Evolutionary conservation across 495 filamentous ascomycete species (phyloP).

Genomic region (Xylona heveae): DNA sequence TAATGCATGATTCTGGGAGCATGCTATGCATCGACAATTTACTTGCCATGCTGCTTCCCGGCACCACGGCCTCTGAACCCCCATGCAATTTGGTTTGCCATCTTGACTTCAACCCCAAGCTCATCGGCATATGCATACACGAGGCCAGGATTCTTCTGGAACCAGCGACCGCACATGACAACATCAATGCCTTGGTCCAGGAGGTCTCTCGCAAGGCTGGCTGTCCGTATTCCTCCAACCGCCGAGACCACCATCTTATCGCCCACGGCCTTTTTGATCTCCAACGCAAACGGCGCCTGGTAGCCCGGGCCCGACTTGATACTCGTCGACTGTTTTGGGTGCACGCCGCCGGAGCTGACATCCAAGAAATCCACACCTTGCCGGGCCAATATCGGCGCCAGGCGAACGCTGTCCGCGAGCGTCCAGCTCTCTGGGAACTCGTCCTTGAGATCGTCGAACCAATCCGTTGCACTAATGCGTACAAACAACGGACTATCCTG

Average conservation of each 20-base stretch:
- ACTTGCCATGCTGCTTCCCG: too few relatives aligned
- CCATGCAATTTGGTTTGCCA: too few relatives aligned
- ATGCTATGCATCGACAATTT: too few relatives aligned
- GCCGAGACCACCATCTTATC: slow-evolving; percentile 33
- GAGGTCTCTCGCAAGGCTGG: too few relatives aligned
- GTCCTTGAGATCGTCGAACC: slow-evolving; percentile 22
- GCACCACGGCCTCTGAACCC: too few relatives aligned
- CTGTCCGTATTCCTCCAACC: too few relatives aligned
- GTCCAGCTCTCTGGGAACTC: slow-evolving; percentile 29
- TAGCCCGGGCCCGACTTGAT: slow-evolving; percentile 34
- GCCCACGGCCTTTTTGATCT: slow-evolving; percentile 40
- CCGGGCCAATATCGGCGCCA: slow-evolving; percentile 29
- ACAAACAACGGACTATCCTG: slow-evolving; percentile 16
- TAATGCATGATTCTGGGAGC: too few relatives aligned
- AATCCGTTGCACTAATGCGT: slow-evolving; percentile 17
- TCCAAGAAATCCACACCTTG: slow-evolving; percentile 43
- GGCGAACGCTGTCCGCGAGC: slow-evolving; percentile 27
- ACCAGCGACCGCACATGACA: too few relatives aligned
- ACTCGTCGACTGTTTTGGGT: slow-evolving; percentile 30
- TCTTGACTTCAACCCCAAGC: too few relatives aligned
- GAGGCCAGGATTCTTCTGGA: too few relatives aligned
- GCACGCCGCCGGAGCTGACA: slow-evolving; percentile 36
- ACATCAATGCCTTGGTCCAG: too few relatives aligned
- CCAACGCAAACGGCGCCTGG: slow-evolving; percentile 41
- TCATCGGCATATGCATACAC: too few relatives aligned